These are phyloP conservation scores for Clonostachys byssicola DNA, from an alignment of 2,329 filamentous ascomycete genomes.

Conservation along the genomic window DNA sequence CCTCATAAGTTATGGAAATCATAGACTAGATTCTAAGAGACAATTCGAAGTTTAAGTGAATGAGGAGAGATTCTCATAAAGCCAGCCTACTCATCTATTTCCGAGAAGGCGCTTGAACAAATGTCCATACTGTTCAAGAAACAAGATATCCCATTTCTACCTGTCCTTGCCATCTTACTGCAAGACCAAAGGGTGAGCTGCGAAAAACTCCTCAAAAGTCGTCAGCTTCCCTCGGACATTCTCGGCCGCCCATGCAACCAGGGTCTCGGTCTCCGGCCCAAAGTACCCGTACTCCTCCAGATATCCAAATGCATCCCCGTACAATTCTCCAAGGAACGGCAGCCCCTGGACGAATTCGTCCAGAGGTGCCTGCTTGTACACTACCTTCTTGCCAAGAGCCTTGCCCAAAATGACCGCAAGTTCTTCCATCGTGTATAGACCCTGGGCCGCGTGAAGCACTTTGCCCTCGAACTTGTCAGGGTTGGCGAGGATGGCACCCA, in stretches of 20 bases:
- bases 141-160: too few species aligned
- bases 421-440: not conserved
- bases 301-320: not conserved
- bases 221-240: not conserved
- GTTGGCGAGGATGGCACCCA: not conserved
- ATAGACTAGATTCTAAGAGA: too few species aligned
- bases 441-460: not conserved
- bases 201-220: not conserved
- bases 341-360: not conserved
- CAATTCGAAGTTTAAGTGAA: too few species aligned
- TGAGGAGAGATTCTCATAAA: too few species aligned
- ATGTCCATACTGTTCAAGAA: too few species aligned
- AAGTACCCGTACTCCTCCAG: not conserved
- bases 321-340: not conserved
- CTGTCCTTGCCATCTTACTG: too few species aligned
- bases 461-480: not conserved
- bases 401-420: not conserved
- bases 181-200: too few species aligned
- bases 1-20: too few species aligned
- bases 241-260: not conserved
- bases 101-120: too few species aligned
- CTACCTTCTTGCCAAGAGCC: not conserved
- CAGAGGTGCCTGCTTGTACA: not conserved
- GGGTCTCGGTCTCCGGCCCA: not conserved
- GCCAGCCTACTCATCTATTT: too few species aligned